Evolutionary conservation across 306 rosid species (phyloP), one percentile per base, ranked within the genome.

Genomic region (Medicago ruthenica): DNA sequence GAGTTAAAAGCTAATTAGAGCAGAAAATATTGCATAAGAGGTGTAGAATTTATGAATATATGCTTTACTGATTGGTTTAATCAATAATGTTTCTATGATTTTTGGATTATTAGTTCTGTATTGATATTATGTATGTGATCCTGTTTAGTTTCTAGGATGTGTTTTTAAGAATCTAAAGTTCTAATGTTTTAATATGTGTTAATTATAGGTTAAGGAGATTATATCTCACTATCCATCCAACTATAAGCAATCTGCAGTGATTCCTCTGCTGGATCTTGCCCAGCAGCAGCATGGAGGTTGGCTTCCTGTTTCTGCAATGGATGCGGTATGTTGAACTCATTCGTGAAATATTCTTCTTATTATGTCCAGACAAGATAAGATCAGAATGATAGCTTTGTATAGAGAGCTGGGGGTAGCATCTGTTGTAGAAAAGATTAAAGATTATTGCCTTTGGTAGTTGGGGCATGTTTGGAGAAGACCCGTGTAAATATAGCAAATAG

Each of bases 271-370:
- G 67, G 99, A 96, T 90, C 99, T 96, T 84, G 98, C 99, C 53
- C 99, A 96, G 77, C 99, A 96, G 85, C 99, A 96, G 85, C 96
- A 96, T 81, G 98, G 97, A 47, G 99, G 98, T 15, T 96, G 99
- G 99, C 93, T 96, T 8, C 93, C 99, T 79, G 98, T 96, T 83
- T 96, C 99, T 9, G 97, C 99, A 68, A 96, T 96, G 98, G 80
- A 96, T 73, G 99, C 92, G 71, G 99, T 92, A 90, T 79, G 96
- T 84, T 84, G 60, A 39, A 63, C 31, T 75, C 36, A 16, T 79
- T 64, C 76, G 24, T 66, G 36, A 73, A 37, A 7, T 48, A 21
- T 76, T 79, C 27, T 68, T 67, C 22, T 24, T 68, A 21, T 34
- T 60, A 72, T 17, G 44, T 61, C 47, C 67, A 20, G 75, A 58